These are phyloP conservation scores for Trichoderma sp. DNA, from an alignment of 2,329 filamentous ascomycete genomes.

Conservation along the genomic window DNA sequence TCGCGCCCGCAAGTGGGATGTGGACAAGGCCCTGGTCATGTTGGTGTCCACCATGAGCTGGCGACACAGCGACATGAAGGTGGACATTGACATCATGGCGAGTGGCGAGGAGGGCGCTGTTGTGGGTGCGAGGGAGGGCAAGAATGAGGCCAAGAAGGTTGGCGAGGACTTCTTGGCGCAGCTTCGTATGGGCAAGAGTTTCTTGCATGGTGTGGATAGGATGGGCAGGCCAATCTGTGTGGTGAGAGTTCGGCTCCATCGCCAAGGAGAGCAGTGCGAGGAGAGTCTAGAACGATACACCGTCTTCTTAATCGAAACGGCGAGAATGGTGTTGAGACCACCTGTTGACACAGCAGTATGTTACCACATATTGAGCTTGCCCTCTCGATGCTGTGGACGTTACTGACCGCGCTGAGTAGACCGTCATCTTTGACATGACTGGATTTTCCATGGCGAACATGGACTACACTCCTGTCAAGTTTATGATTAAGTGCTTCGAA, in stretches of 20 bases:
- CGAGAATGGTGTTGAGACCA: slow-evolving; percentile 73
- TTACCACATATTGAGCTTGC: slow-evolving; percentile 23
- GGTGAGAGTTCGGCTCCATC: slow-evolving; percentile 79
- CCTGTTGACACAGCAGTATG: slow-evolving; percentile 90
- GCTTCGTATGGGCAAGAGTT: slow-evolving; percentile 87
- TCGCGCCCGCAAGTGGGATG: slow-evolving; percentile 91
- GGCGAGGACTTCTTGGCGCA: slow-evolving; percentile 74
- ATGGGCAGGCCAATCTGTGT: slow-evolving; percentile 81
- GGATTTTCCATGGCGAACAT: slow-evolving; percentile 93
- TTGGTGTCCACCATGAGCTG: slow-evolving; percentile 91
- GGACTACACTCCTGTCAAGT: slow-evolving; percentile 96
- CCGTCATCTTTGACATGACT: slow-evolving; percentile 94
- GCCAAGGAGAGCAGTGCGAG: slow-evolving; percentile 75
- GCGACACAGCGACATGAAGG: slow-evolving; percentile 77
- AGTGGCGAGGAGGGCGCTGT: slow-evolving; percentile 68
- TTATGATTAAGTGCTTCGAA: slow-evolving; percentile 99
- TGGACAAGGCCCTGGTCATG: slow-evolving; percentile 91
- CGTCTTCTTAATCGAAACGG: slow-evolving; percentile 90
- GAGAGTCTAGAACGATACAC: slow-evolving; percentile 83
- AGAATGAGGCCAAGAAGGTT: slow-evolving; percentile 61
- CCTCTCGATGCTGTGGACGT: not conserved
- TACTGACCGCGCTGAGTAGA: slow-evolving; percentile 47
- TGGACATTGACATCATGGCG: slow-evolving; percentile 83
- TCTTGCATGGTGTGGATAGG: slow-evolving; percentile 83
- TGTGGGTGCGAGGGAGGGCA: slow-evolving; percentile 53